These are phyloP conservation scores for Trypanosoma mega DNA, from an alignment of 208 protist species.

Conservation along the genomic window DNA sequence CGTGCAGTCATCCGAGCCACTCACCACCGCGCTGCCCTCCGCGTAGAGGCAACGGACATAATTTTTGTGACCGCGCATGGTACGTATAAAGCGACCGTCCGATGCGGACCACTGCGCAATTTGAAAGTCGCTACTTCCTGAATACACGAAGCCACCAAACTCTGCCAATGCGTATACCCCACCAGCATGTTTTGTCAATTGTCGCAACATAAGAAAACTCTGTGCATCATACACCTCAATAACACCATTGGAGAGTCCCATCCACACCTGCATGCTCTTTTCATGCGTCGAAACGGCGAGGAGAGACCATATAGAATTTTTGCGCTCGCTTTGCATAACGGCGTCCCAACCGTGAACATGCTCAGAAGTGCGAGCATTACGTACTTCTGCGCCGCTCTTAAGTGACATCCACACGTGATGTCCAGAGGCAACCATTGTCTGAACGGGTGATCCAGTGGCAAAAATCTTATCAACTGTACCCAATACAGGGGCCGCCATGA, in stretches of 20 bases:
- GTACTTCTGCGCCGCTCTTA: constrained; percentile 52
- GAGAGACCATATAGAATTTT: constrained; percentile 16
- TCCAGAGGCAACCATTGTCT: constrained; percentile 47
- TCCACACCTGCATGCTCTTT: constrained; percentile 58
- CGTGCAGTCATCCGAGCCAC: constrained; percentile 70
- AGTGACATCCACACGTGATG: constrained; percentile 75
- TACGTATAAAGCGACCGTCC: constrained; percentile 31
- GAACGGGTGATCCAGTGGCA: constrained; percentile 33
- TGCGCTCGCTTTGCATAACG: constrained; percentile 2
- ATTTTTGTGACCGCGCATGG: constrained; percentile 73
- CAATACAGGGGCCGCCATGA: constrained; percentile 27
- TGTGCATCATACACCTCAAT: constrained; percentile 71
- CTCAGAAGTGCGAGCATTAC: constrained; percentile 67
- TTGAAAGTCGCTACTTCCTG: constrained; percentile 64
- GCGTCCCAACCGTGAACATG: constrained; percentile 44
- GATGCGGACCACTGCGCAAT: constrained; percentile 73
- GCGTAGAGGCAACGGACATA: constrained; percentile 73
- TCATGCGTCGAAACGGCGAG: constrained; percentile 12
- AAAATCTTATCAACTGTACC: constrained; percentile 66
- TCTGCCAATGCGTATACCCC: constrained; percentile 71
- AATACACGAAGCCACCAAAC: constrained; percentile 83
- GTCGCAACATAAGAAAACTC: constrained; percentile 30
- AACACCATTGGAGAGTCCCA: constrained; percentile 71
- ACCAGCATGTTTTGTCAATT: constrained; percentile 47
- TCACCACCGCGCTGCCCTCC: constrained; percentile 80